phyloP scores from a whole-genome alignment of 768 basidiomycete genomes.

The Hemileccinum impolitum region DNA sequence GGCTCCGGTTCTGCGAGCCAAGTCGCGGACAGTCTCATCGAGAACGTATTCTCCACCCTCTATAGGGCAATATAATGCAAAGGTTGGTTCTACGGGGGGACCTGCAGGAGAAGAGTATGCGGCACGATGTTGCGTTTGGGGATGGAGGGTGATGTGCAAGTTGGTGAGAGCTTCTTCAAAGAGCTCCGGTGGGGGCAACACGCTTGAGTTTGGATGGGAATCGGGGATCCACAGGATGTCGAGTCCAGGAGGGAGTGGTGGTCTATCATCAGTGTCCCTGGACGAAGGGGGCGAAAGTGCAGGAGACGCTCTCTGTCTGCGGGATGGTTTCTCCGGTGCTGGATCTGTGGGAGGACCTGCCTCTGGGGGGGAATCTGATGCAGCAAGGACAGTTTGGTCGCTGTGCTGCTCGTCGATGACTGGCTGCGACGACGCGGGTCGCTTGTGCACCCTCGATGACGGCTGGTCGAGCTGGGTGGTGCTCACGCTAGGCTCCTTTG shows the following conservation, averaged over 20 bases:
- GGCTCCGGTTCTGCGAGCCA: conserved; percentile 68
- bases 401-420: conserved; percentile 12
- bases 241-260: conserved; percentile 53
- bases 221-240: conserved; percentile 68
- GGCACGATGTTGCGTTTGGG: conserved; percentile 75
- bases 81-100: conserved; percentile 67
- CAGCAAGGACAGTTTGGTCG: conserved; percentile 5
- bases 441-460: conserved; percentile 20
- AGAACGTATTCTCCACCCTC: conserved; percentile 84
- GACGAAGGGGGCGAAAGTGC: background rate
- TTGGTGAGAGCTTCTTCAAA: conserved; percentile 76
- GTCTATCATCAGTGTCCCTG: conserved; percentile 25
- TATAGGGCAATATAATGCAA: conserved; percentile 79
- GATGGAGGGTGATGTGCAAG: conserved; percentile 72
- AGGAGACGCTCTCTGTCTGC: conserved; percentile 12
- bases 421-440: conserved; percentile 24
- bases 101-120: conserved; percentile 53
- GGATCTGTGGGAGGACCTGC: conserved; percentile 18
- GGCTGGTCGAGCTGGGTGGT: conserved; percentile 6
- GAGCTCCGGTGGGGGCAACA: conserved; percentile 69
- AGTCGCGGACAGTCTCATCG: conserved; percentile 72
- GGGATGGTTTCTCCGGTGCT: conserved; percentile 24
- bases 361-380: conserved; percentile 26
- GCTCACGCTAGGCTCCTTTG: conserved; percentile 17
- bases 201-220: conserved; percentile 18